Evolutionary conservation across 225 moss, liverwort and hornwort genomes (phyloP), one percentile per base, ranked within the genome.

Genomic region (Rhytidiadelphus loreus): DNA sequence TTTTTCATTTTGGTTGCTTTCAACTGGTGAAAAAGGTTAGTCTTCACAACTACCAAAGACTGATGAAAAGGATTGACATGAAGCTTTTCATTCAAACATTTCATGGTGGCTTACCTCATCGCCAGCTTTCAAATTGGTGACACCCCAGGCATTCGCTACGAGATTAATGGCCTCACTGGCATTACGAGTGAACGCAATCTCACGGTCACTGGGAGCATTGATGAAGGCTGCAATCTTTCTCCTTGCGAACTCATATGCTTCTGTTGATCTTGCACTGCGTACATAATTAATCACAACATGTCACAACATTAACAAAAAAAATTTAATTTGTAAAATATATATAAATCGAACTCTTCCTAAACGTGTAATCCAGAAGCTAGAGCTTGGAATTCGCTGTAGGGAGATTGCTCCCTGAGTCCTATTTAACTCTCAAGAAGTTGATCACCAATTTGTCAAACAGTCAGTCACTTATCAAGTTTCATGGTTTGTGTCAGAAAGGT

Each of bases 131-230:
- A 96, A 86, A 69, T 96, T 94, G 63, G 93, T 77, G 13, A 95
- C 81, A 68, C 93, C 98, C 98, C 96, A 96, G 22, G 95, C 58
- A 84, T 95, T 91, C 15, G 98, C 96, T 32, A 98, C 96, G 44
- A 98, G 96, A 86, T 98, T 98, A 58, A 98, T 96, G 50, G 96
- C 96, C 89, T 98, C 98, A 41, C 88, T 94, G 17, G 98, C 98
- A 90, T 96, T 98, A 33, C 95, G 94, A 48, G 98, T 96, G 65
- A 96, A 98, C 73, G 94, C 94, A 58, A 98, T 88, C 83, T 98
- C 93, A 79, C 93, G 94, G 87, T 95, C 94, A 60, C 91, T 95
- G 50, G 89, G 90, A 55, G 98, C 92, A 62, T 97, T 95, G 77
- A 98, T 91, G 82, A 98, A 96, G 80, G 91, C 93, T 28, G 96